Evolutionary conservation across 306 rosid species (phyloP), one percentile per base, ranked within the genome.

Genomic region (Cicer yamashitae): DNA sequence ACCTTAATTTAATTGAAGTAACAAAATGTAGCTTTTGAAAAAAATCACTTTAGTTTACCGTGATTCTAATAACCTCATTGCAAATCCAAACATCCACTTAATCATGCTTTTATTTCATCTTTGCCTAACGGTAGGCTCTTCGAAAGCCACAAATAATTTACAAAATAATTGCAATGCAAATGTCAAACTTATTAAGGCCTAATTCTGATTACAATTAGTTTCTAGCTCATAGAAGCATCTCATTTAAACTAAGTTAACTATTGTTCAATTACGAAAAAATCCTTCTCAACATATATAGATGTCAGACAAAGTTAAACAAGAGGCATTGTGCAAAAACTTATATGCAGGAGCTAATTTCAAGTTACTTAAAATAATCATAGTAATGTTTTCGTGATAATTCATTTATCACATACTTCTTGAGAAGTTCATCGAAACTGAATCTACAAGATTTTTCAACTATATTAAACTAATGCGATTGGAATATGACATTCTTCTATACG

Each of bases 81-180:
- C 25, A 22, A 22, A 22, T 22, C 25, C 25, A 2, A 22, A 22
- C 25, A 22, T 22, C 25, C 50, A 57, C 4, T 48, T 61, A 13
- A 47, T 10, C 43, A 43, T 13, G 67, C 25, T 15, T 77, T 58
- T 50, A 38, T 65, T 37, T 66, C 45, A 73, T 56, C 40, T 46
- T 38, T 39, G 65, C 51, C 62, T 66, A n/a, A 44, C 44, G 10
- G 47, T 30, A 50, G 39, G 20, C 39, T 57, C 46, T 37, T 38
- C 62, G 41, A 7, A 40, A 45, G 52, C 38, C 77, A 34, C 38
- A 43, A 75, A 70, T 12, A 10, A 58, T 57, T 63, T n/a, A 37
- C 25, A 61, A 74, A 45, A 77, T 51, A 63, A 22, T 18, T 7
- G 59, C 22, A 53, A 34, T n/a, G 7, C n/a, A 48, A 67, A 62